Evolutionary conservation across 176 grass and related monocot species (phyloP).

Genomic region (Pontederia crassipes): DNA sequence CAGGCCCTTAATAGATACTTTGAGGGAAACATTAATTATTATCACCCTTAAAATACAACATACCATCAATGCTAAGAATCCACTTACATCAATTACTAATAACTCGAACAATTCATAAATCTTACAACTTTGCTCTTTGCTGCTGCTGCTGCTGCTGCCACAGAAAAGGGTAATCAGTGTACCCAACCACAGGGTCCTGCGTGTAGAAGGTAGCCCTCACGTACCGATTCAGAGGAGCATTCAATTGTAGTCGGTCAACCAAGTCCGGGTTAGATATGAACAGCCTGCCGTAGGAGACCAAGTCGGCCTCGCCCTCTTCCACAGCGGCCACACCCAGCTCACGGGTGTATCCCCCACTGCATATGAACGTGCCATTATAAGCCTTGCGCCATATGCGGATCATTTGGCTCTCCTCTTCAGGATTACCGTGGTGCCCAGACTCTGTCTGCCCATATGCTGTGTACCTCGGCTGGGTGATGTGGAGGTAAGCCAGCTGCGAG

Average conservation of each 20-base stretch:
- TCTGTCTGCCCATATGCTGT: slow-evolving; percentile 81
- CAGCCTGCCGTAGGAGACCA: slow-evolving; percentile 74
- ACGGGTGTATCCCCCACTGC: slow-evolving; percentile 82
- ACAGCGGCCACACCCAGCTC: slow-evolving; percentile 71
- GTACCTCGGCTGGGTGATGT: slow-evolving; percentile 89
- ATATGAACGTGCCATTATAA: slow-evolving; percentile 66
- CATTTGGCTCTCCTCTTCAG: slow-evolving; percentile 65
- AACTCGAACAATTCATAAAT: too few relatives aligned
- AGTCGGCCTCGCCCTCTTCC: slow-evolving; percentile 49
- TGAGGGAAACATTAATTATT: too few relatives aligned
- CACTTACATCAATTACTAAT: too few relatives aligned
- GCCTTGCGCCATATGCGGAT: slow-evolving; percentile 45
- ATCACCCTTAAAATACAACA: too few relatives aligned
- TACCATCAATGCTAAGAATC: too few relatives aligned
- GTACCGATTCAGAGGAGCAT: slow-evolving; percentile 48
- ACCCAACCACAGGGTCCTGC: slow-evolving; percentile 61
- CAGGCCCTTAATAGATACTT: too few relatives aligned
- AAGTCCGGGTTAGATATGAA: slow-evolving; percentile 92
- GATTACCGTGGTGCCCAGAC: slow-evolving; percentile 59
- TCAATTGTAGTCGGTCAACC: slow-evolving; percentile 51
- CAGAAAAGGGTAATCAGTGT: slow-evolving; percentile 85
- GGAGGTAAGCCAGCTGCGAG: slow-evolving; percentile 59
- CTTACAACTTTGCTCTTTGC: too few relatives aligned
- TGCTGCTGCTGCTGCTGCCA: slow-evolving; percentile 25
- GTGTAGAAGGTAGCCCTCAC: slow-evolving; percentile 91